phyloP scores from a whole-genome alignment of 805 yeast species.

The Sugiyamaella marilandica region DNA sequence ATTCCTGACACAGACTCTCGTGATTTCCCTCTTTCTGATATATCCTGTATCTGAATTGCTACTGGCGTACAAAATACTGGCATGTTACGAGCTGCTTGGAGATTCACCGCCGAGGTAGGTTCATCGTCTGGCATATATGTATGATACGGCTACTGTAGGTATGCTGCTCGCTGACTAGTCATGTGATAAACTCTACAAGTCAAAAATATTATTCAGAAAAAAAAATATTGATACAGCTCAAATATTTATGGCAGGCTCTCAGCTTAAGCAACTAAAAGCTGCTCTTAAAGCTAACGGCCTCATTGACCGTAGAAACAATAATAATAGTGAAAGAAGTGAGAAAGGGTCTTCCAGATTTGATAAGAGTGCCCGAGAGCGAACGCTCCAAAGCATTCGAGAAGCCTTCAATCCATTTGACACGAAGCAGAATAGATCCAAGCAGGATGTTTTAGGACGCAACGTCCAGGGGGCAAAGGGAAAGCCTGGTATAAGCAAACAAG shows the following conservation, averaged over 20 bases:
- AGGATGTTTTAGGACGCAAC: slow-evolving; percentile 41
- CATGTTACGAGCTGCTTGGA: not conserved
- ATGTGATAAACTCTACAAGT: not conserved
- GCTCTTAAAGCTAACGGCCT: slow-evolving; percentile 73
- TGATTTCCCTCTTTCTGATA: not conserved
- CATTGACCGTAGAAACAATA: slow-evolving; percentile 76
- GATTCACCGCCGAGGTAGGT: not conserved
- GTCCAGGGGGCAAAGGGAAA: slow-evolving; percentile 53
- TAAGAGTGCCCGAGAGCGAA: slow-evolving; percentile 54
- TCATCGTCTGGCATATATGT: too few species aligned
- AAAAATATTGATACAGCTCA: not conserved
- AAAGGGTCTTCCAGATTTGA: slow-evolving; percentile 7
- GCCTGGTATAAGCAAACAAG: slow-evolving; percentile 65
- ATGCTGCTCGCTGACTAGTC: not conserved
- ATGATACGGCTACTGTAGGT: not conserved
- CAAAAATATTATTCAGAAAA: not conserved
- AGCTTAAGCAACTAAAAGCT: slow-evolving; percentile 75
- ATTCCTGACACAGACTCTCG: not conserved
- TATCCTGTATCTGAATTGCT: not conserved
- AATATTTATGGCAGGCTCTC: slow-evolving; percentile 72
- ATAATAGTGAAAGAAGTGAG: slow-evolving; percentile 38
- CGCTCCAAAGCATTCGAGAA: slow-evolving; percentile 59
- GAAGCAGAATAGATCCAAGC: slow-evolving; percentile 61
- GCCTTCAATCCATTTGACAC: slow-evolving; percentile 89
- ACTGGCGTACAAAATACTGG: not conserved